A percentile compares a stretch with the other conserved stretches of the same genome.
Evolutionary conservation across 78 protist species (phyloP).

Genomic region (Cavenderia fasciculata): DNA sequence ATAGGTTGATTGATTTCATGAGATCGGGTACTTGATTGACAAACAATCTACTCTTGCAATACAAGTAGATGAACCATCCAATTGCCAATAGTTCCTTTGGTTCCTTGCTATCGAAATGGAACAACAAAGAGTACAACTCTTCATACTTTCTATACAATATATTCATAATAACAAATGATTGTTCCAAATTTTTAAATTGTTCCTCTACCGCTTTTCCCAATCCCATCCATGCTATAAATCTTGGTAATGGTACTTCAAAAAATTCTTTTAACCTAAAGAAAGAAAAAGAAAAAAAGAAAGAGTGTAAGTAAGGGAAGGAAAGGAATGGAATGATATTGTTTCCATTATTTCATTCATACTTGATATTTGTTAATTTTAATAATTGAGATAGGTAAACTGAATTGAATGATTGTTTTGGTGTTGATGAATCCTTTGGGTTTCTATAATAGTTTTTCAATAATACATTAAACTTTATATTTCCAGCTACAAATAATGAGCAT

Average conservation of each 20-base stretch:
- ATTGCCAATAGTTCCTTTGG: constrained; percentile 22
- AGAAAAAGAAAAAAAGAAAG: no score
- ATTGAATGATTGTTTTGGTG: neutral
- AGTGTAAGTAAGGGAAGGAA: no score
- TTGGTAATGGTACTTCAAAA: constrained; percentile 18
- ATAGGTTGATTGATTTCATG: constrained; percentile 15
- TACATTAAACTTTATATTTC: constrained; percentile 31
- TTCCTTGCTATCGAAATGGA: neutral
- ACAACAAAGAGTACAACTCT: neutral
- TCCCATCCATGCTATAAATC: neutral
- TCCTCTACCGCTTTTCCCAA: neutral
- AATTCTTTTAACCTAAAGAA: constrained; percentile 8
- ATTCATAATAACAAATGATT: neutral
- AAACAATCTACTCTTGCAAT: constrained; percentile 31
- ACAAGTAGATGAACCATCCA: constrained; percentile 49
- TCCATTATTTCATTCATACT: no score
- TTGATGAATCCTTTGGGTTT: neutral
- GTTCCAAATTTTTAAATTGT: constrained; percentile 1
- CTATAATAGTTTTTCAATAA: neutral
- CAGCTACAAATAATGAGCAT: constrained; percentile 35
- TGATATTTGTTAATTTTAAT: neutral
- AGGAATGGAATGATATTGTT: no score
- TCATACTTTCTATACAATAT: constrained; percentile 52
- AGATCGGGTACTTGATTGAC: constrained; percentile 31
- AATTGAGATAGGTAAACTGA: constrained; percentile 38